Base-by-base conservation (phyloP, 169 alveolate genomes). In the Eimeria mitis region DNA sequence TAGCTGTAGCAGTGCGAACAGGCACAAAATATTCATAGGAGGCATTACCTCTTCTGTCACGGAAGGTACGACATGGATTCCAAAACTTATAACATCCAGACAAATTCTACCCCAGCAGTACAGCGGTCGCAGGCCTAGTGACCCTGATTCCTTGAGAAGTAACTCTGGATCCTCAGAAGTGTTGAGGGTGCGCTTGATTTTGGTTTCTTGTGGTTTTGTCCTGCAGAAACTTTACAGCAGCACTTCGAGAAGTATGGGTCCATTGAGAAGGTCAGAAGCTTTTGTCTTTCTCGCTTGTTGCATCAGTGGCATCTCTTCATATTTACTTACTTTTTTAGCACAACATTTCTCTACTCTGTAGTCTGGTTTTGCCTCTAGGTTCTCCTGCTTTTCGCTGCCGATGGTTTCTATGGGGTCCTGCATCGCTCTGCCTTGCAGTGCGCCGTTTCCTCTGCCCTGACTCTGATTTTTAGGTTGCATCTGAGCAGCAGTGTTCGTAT, bases 31-130 rank as follows among this genome's bases (percentile, higher is more conserved):
- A 42, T 87, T 87, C 54, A 87, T 87, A 5, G 94, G 94, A 23
- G 94, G 94, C 68, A 87, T 87, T 61, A 87, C 94, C 47, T 65
- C 94, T 25, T 87, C 94, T 34, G n/a, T 87, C 9, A 87, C 94
- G 81, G 94, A 87, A 61, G 94, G 94, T 87, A 11, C 44, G 81
- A n/a, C 34, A 3, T 40, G 75, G 34, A 84, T 25, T 61, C 3
- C 37, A 83, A 34, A 31, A 40, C 56, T 6, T 56, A 34, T 0
- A 76, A 28, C 87, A 16, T 21, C 19, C 16, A 14, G 16, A 23
- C 52, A 76, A 44, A 6, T 23, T 47, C 40, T 76, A 76, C 8
- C 0, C 23, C 7, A n/a, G 6, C 34, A 9, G 14, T 44, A 8
- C 61, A 44, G 63, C 7, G 56, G 16, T 21, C 6, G 49, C 79